Conservation (phyloP, 2,329 filamentous ascomycete genomes). For the Aspergillus texensis region DNA sequence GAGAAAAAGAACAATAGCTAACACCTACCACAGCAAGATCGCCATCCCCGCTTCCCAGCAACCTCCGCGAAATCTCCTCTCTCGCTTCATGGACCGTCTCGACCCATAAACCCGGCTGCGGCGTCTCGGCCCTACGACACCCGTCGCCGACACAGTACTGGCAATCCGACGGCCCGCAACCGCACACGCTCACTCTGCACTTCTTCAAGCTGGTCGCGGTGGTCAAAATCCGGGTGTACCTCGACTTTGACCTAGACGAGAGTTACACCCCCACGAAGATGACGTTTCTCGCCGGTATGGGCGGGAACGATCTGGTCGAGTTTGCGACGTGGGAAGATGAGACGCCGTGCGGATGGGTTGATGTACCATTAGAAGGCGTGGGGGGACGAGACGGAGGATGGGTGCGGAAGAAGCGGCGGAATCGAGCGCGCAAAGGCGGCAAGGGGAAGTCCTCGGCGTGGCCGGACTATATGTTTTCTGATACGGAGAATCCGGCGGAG, state of each 20-base stretch:
- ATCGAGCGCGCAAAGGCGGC: constrained; percentile 17
- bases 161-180: constrained; percentile 69
- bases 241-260: constrained; percentile 92
- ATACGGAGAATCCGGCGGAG: constrained; percentile 17
- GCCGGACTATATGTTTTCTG: constrained; percentile 19
- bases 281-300: constrained; percentile 83
- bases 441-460: constrained; percentile 18
- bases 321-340: constrained; percentile 80
- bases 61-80: constrained; percentile 65
- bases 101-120: constrained; percentile 64
- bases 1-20: not conserved
- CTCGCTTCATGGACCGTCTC: constrained; percentile 69
- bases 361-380: constrained; percentile 71
- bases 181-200: constrained; percentile 65
- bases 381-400: constrained; percentile 48
- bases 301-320: constrained; percentile 86
- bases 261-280: constrained; percentile 96
- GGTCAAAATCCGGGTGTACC: constrained; percentile 57
- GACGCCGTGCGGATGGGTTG: constrained; percentile 85
- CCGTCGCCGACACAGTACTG: constrained; percentile 62
- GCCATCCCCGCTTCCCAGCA: constrained; percentile 40
- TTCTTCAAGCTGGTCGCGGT: constrained; percentile 59
- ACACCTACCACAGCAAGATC: constrained; percentile 31
- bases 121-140: constrained; percentile 61
- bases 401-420: constrained; percentile 29